A percentile compares a stretch with the other conserved stretches of the same genome.
phyloP scores from a whole-genome alignment of 306 rosid genomes.

The Vicia faba region DNA sequence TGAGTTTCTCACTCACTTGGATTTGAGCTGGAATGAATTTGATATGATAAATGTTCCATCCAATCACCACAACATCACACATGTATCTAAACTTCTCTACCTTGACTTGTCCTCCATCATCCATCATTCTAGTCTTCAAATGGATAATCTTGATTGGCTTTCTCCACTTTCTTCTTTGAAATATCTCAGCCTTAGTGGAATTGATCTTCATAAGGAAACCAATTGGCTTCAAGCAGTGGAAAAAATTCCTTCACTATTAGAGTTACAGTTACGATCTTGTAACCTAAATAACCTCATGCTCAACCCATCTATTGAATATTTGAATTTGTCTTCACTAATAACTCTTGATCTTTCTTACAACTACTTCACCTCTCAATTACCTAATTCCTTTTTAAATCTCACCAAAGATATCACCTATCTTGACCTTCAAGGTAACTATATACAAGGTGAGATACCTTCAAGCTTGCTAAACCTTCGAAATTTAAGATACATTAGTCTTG shows the following conservation, averaged over 20 bases:
- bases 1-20: constrained; percentile 12
- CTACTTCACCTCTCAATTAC: not conserved
- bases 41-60: not conserved
- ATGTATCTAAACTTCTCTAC: not conserved
- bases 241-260: not conserved
- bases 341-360: not conserved
- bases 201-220: constrained; percentile 5
- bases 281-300: not conserved
- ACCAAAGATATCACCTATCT: not conserved
- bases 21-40: not conserved
- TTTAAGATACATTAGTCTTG: not conserved
- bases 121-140: too few relatives aligned
- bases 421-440: not conserved
- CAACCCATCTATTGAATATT: not conserved
- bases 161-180: constrained; percentile 20
- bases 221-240: not conserved
- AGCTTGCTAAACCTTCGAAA: not conserved
- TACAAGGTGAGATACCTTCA: constrained; percentile 7
- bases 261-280: not conserved
- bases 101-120: too few relatives aligned
- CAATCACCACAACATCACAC: not conserved
- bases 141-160: constrained; percentile 2
- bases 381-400: constrained; percentile 9
- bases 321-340: constrained; percentile 15
- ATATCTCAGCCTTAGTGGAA: not conserved